A percentile compares a stretch with the other conserved stretches of the same genome.
These are phyloP conservation scores for Lactarius akahatsu DNA, from an alignment of 768 basidiomycete genomes.

Conservation along the genomic window DNA sequence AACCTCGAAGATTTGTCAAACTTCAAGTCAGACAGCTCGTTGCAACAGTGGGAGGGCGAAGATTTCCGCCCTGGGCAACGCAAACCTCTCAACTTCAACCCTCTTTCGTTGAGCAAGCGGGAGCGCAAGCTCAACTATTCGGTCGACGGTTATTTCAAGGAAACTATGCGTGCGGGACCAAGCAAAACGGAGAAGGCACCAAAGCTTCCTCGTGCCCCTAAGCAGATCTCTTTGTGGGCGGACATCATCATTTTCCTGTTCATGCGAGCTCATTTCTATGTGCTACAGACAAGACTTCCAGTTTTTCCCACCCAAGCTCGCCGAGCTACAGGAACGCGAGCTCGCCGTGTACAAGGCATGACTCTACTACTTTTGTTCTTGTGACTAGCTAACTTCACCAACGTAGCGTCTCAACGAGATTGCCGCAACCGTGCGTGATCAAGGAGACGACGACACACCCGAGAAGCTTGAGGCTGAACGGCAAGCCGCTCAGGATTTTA, in stretches of 20 bases:
- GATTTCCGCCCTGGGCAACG: slow-evolving; percentile 79
- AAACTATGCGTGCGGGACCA: slow-evolving; percentile 77
- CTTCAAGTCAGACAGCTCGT: slow-evolving; percentile 91
- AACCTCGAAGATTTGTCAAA: slow-evolving; percentile 95
- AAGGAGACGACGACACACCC: slow-evolving; percentile 69
- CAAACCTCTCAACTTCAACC: slow-evolving; percentile 70
- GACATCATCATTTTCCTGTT: not conserved
- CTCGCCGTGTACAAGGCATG: slow-evolving; percentile 73
- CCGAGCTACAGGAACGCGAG: slow-evolving; percentile 84
- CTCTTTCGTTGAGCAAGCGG: slow-evolving; percentile 87
- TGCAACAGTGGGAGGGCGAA: slow-evolving; percentile 95
- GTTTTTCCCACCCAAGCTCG: slow-evolving; percentile 84
- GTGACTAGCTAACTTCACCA: slow-evolving; percentile 1
- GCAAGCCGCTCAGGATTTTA: slow-evolving; percentile 74
- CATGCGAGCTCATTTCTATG: not conserved
- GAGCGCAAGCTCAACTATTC: slow-evolving; percentile 94
- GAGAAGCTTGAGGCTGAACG: slow-evolving; percentile 86
- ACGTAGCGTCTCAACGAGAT: slow-evolving; percentile 65
- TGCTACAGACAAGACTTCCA: slow-evolving; percentile 85
- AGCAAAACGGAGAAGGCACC: slow-evolving; percentile 80
- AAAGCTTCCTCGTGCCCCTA: slow-evolving; percentile 82
- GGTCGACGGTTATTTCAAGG: slow-evolving; percentile 94
- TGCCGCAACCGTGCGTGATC: slow-evolving; percentile 60
- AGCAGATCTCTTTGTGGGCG: slow-evolving; percentile 77
- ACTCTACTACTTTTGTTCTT: slow-evolving; percentile 1